Conservation (phyloP, 768 basidiomycete species). For the Chalciporus piperatus region DNA sequence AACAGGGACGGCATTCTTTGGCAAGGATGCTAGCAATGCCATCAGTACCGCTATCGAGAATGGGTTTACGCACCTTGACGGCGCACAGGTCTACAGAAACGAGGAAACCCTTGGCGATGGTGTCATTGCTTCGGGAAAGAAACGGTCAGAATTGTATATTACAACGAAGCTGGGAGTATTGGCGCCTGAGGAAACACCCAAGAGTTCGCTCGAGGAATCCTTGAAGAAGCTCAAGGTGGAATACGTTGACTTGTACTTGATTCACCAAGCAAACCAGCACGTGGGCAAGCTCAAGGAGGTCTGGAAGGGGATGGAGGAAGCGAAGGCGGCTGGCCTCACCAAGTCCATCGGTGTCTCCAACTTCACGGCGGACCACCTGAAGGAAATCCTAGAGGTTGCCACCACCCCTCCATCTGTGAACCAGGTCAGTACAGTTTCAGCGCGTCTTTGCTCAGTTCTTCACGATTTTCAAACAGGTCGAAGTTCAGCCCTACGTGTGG, state of each 20-base stretch:
- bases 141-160: slow-evolving; percentile 56
- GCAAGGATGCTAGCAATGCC: slow-evolving; percentile 39
- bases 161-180: slow-evolving; percentile 50
- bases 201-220: slow-evolving; percentile 48
- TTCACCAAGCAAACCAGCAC: slow-evolving; percentile 46
- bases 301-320: slow-evolving; percentile 62
- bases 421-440: slow-evolving; percentile 36
- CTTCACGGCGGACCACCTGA: slow-evolving; percentile 42
- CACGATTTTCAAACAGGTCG: slow-evolving; percentile 35
- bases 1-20: slow-evolving; percentile 53
- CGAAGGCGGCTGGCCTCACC: slow-evolving; percentile 41
- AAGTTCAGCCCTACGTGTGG: slow-evolving; percentile 53
- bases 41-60: slow-evolving; percentile 50
- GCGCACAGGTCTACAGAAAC: slow-evolving; percentile 59
- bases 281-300: slow-evolving; percentile 45
- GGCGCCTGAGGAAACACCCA: slow-evolving; percentile 44
- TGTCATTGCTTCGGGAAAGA: slow-evolving; percentile 47
- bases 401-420: slow-evolving; percentile 51
- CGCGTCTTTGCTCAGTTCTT: not conserved
- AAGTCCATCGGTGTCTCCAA: slow-evolving; percentile 56
- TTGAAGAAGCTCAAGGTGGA: slow-evolving; percentile 52
- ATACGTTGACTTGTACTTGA: slow-evolving; percentile 61
- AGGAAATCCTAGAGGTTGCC: slow-evolving; percentile 42
- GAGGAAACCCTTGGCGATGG: slow-evolving; percentile 52
- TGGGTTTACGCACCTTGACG: slow-evolving; percentile 61